Evolutionary conservation across 2,329 filamentous ascomycete genomes (phyloP), one percentile per base, ranked within the genome.

Genomic region (Cytospora piceicola): DNA sequence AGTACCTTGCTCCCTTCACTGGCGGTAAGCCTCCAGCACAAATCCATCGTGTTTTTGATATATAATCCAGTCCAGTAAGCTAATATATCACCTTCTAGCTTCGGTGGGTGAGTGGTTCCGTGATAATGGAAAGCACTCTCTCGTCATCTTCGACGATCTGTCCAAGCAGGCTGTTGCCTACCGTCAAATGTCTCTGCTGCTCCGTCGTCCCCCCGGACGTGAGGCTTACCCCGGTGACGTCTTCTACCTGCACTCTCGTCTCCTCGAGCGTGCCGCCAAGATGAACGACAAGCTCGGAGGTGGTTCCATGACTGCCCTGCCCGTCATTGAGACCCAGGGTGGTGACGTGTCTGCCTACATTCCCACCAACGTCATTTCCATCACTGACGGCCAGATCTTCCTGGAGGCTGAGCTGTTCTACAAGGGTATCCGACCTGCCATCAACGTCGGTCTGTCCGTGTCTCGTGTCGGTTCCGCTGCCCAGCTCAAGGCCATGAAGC

Each of bases 401-500:
- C 88, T 99, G 86, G 95, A 99, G 85, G 83, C 94, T 74, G 95
- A 99, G 83, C 88, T 98, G 72, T 99, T 98, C 91, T 98, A 97
- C 93, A 99, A 99, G 92, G 95, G 95, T 96, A 85, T 99, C 83
- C 94, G 95, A 79, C 95, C 95, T 76, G 95, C 95, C 85, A 99
- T 99, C 83, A 99, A 99, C 89, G 95, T 99, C 91, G 95, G 95
- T 95, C 92, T 99, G 75, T 99, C 95, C 77, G 95, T 99, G 76
- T 99, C 95, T 75, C 95, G 95, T 92, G 95, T 99, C 90, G 95
- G 95, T 81, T 99, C 95, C 78, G 93, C 95, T 81, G 95, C 95
- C 80, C 95, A 99, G 89, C 89, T 98, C 82, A 99, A 98, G 92
- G 94, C 95, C 85, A 99, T 99, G 95, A 99, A 99, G 90, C 95